Evolutionary conservation across 306 rosid species (phyloP).

Genomic region (Malus fusca): DNA sequence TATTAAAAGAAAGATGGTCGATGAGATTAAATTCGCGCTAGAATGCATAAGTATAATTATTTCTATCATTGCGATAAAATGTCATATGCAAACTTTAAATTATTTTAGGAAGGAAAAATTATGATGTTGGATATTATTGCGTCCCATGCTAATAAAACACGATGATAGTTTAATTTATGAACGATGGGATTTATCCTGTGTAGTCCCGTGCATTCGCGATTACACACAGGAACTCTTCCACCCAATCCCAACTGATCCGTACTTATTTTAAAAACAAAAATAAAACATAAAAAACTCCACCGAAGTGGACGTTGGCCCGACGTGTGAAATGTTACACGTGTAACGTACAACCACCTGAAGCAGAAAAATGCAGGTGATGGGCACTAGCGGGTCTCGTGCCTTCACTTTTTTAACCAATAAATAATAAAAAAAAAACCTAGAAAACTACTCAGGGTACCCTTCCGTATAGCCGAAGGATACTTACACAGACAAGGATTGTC

Average conservation of each 20-base stretch:
- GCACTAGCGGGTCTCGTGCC: background rate
- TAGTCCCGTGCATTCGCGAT: background rate
- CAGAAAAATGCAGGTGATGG: background rate
- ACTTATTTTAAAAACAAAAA: background rate
- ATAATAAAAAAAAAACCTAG: too few relatives aligned
- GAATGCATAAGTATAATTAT: too few relatives aligned
- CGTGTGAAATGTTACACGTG: background rate
- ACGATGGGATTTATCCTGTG: background rate
- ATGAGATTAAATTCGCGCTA: too few relatives aligned
- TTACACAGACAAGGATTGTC: too few relatives aligned
- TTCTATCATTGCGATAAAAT: accelerated
- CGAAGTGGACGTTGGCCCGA: background rate
- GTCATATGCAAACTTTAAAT: too few relatives aligned
- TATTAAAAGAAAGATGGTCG: too few relatives aligned
- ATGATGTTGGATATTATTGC: too few relatives aligned
- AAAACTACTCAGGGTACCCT: too few relatives aligned
- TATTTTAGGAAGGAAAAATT: too few relatives aligned
- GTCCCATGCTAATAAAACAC: background rate
- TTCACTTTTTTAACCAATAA: too few relatives aligned
- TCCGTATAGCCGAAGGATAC: too few relatives aligned
- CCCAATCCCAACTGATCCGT: background rate
- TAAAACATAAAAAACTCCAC: background rate
- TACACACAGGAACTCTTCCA: background rate
- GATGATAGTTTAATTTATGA: background rate
- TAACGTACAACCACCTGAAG: background rate